Evolutionary conservation across 495 filamentous ascomycete genomes (phyloP).

Genomic region (Podospora pseudocomata): DNA sequence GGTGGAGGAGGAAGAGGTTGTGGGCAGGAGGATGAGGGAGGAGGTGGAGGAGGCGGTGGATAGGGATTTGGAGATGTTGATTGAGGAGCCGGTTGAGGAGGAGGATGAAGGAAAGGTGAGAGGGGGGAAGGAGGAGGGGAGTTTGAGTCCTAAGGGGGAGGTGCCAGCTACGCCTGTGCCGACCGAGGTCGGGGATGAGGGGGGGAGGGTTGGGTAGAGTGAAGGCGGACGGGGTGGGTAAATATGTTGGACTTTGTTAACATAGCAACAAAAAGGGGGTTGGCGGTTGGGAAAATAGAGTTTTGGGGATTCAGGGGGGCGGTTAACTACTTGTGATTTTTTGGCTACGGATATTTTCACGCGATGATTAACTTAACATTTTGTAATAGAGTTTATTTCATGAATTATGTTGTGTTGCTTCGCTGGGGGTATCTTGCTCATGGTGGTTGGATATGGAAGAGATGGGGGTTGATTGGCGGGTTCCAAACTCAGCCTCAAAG

Average conservation of each 20-base stretch:
- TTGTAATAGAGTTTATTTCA: too few relatives aligned
- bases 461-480: too few relatives aligned
- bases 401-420: too few relatives aligned
- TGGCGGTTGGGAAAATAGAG: too few relatives aligned
- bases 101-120: constrained; percentile 29
- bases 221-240: background rate
- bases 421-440: too few relatives aligned
- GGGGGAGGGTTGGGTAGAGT: background rate
- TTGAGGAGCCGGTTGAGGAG: constrained; percentile 38
- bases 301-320: too few relatives aligned
- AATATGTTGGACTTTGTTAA: background rate
- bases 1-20: background rate
- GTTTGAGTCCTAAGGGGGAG: background rate
- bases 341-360: too few relatives aligned
- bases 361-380: too few relatives aligned
- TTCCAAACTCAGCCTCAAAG: too few relatives aligned
- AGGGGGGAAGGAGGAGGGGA: background rate
- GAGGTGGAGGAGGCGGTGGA: constrained; percentile 37
- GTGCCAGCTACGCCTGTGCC: background rate
- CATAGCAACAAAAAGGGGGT: too few relatives aligned
- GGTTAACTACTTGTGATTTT: too few relatives aligned
- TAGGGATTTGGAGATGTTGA: constrained; percentile 52
- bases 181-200: background rate
- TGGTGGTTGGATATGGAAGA: too few relatives aligned
- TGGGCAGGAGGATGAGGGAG: background rate